These are phyloP conservation scores for Pyronema domesticum DNA, from an alignment of 495 filamentous ascomycete genomes.

Conservation along the genomic window DNA sequence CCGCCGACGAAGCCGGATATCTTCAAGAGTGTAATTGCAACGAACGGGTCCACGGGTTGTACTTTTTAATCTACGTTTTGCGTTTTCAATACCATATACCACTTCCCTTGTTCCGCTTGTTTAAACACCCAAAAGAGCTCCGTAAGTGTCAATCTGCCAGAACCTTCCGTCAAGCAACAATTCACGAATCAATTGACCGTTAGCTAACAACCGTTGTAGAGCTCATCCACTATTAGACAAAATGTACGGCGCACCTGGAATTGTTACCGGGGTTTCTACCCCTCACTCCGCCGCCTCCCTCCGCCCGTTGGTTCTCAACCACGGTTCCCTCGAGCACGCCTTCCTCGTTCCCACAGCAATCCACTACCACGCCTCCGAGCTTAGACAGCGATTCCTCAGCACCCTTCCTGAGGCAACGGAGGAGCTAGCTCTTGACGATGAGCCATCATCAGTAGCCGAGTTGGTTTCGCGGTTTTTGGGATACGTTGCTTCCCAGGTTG, in stretches of 20 bases:
- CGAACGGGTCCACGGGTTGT: neutral
- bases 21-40: neutral
- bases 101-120: neutral
- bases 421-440: slow-evolving; percentile 91
- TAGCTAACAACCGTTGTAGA: neutral
- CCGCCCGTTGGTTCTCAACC: slow-evolving; percentile 69
- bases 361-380: slow-evolving; percentile 86
- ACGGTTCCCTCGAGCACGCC: slow-evolving; percentile 87
- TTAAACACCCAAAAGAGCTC: slow-evolving; percentile 1
- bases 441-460: slow-evolving; percentile 82
- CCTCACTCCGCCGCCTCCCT: slow-evolving; percentile 76
- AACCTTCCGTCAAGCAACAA: neutral
- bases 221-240: neutral
- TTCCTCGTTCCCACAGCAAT: slow-evolving; percentile 85
- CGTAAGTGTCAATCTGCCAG: neutral
- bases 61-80: neutral
- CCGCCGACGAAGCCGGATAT: neutral
- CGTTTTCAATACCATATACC: neutral
- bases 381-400: slow-evolving; percentile 69
- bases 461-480: slow-evolving; percentile 84
- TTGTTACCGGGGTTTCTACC: slow-evolving; percentile 85
- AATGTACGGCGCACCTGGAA: slow-evolving; percentile 71
- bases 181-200: neutral
- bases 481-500: slow-evolving; percentile 66
- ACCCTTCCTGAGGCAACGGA: slow-evolving; percentile 81